Evolutionary conservation across 805 yeast genomes (phyloP).

Genomic region (Babjeviella inositovora): DNA sequence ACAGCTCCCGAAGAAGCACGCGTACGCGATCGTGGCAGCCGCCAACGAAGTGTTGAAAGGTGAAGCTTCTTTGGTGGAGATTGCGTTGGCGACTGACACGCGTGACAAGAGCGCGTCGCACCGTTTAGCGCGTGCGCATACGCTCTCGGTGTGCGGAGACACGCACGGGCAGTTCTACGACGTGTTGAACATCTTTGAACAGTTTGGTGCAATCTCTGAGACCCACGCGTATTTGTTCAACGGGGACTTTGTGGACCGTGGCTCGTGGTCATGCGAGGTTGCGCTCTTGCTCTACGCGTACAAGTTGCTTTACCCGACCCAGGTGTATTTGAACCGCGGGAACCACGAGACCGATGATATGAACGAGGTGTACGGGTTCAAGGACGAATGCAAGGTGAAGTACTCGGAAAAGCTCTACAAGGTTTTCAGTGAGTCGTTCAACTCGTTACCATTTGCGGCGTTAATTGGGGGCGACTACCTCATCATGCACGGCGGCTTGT

Average conservation of each 20-base stretch:
- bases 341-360: constrained; percentile 94
- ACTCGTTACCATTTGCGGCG: constrained; percentile 74
- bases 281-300: constrained; percentile 66
- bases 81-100: constrained; percentile 16
- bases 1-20: constrained; percentile 65
- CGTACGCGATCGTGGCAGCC: constrained; percentile 64
- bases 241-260: constrained; percentile 97
- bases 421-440: constrained; percentile 76
- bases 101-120: constrained; percentile 3
- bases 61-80: constrained; percentile 68
- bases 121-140: constrained; percentile 15
- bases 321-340: constrained; percentile 74
- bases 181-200: constrained; percentile 61
- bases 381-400: constrained; percentile 88
- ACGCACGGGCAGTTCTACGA: constrained; percentile 96
- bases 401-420: constrained; percentile 68
- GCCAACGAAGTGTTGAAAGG: constrained; percentile 44
- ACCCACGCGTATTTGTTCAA: constrained; percentile 74
- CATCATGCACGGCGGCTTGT: constrained; percentile 92
- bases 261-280: constrained; percentile 96
- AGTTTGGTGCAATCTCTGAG: constrained; percentile 53
- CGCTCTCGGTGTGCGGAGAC: constrained; percentile 86
- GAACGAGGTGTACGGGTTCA: constrained; percentile 94
- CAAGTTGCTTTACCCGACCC: constrained; percentile 60
- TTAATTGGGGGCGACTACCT: constrained; percentile 65